phyloP scores from a whole-genome alignment of 169 alveolate species.

The Plasmodium coatneyi region DNA sequence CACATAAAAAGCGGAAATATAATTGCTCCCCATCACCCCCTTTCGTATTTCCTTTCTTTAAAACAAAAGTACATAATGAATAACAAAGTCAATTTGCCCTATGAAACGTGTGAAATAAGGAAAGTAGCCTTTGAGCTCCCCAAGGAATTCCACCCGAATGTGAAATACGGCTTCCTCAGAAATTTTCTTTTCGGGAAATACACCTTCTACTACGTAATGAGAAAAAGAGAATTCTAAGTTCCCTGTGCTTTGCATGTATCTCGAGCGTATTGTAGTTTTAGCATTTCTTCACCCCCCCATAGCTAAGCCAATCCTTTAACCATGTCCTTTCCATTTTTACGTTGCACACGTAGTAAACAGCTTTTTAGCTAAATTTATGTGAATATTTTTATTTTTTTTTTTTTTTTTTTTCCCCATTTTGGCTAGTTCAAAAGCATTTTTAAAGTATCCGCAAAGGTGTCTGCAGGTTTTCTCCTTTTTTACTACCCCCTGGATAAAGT shows the following conservation, averaged over 20 bases:
- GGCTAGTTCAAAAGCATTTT: constrained; percentile 53
- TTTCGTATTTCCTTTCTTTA: not conserved
- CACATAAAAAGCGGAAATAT: not conserved
- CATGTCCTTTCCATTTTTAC: not conserved
- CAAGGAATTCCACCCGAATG: constrained; percentile 72
- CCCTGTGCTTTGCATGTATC: not conserved
- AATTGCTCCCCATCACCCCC: not conserved
- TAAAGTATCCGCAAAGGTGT: constrained; percentile 52
- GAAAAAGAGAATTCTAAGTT: not conserved
- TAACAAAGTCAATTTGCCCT: constrained; percentile 52
- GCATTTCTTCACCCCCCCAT: not conserved
- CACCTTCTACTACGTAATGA: constrained; percentile 62
- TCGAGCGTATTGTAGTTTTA: not conserved
- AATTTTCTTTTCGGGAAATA: constrained; percentile 57
- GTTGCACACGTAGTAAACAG: not conserved
- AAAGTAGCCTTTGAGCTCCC: constrained; percentile 44
- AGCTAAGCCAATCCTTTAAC: not conserved
- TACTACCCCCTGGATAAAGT: constrained; percentile 73
- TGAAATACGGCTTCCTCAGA: constrained; percentile 71
- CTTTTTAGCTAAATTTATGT: constrained; percentile 9
- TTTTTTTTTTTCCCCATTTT: constrained; percentile 13
- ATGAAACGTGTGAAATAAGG: constrained; percentile 43
- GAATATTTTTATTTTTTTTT: constrained; percentile 16
- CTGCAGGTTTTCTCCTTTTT: constrained; percentile 75
- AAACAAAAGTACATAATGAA: constrained; percentile 32